Conservation (phyloP, 2,329 filamentous ascomycete species). For the Neurospora sp. region DNA sequence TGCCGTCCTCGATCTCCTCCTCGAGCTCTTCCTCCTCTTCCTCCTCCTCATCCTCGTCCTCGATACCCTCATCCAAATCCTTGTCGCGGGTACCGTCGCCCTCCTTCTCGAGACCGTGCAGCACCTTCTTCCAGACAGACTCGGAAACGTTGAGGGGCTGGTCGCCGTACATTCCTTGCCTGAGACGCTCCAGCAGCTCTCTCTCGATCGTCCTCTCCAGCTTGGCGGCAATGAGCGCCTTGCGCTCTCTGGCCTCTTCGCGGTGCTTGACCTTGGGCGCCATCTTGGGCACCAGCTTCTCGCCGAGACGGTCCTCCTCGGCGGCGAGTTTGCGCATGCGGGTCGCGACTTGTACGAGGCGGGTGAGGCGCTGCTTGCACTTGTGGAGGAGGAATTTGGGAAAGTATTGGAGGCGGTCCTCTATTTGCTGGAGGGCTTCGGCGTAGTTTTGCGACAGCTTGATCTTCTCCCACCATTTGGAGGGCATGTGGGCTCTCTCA, state of each 20-base stretch:
- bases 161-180: slow-evolving; percentile 90
- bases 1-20: slow-evolving; percentile 56
- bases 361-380: slow-evolving; percentile 84
- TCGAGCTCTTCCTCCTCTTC: slow-evolving; percentile 57
- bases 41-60: slow-evolving; percentile 61
- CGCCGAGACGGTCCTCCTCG: slow-evolving; percentile 82
- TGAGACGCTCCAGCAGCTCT: slow-evolving; percentile 81
- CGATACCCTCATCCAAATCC: slow-evolving; percentile 80
- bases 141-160: slow-evolving; percentile 92
- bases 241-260: slow-evolving; percentile 60
- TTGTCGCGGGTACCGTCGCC: slow-evolving; percentile 76
- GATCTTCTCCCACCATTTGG: slow-evolving; percentile 90
- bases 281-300: slow-evolving; percentile 77
- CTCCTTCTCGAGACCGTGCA: slow-evolving; percentile 78
- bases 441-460: slow-evolving; percentile 84
- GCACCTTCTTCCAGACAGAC: slow-evolving; percentile 92
- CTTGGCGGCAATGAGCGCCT: slow-evolving; percentile 75
- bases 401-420: slow-evolving; percentile 81
- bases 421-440: slow-evolving; percentile 79
- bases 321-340: slow-evolving; percentile 68
- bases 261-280: slow-evolving; percentile 79
- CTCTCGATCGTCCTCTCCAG: slow-evolving; percentile 92
- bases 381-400: slow-evolving; percentile 68
- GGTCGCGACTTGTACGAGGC: slow-evolving; percentile 85
- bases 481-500: slow-evolving; percentile 78